phyloP scores from a whole-genome alignment of 2,329 filamentous ascomycete species.

The Fusarium sp. region DNA sequence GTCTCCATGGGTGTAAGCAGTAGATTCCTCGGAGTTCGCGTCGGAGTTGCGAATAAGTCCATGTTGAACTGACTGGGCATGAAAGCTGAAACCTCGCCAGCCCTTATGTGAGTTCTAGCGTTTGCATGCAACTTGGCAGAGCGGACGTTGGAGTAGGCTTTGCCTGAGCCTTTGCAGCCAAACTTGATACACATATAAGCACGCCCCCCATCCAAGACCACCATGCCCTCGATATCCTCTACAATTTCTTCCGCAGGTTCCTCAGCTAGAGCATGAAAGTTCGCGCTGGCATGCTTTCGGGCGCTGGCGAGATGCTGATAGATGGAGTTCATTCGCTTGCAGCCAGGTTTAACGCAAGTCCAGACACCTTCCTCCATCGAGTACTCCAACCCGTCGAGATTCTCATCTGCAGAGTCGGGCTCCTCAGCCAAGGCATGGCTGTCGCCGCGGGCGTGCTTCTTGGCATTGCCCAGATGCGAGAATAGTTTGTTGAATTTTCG shows the following conservation, averaged over 20 bases:
- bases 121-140: neutral
- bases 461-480: neutral
- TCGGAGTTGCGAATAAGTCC: neutral
- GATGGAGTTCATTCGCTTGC: neutral
- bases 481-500: neutral
- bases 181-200: neutral
- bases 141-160: neutral
- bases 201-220: neutral
- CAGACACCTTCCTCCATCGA: neutral
- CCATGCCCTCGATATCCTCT: neutral
- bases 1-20: constrained; percentile 16
- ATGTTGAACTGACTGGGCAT: neutral
- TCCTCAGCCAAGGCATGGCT: neutral
- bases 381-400: neutral
- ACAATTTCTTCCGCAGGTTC: neutral
- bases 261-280: constrained; percentile 1
- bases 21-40: neutral
- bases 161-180: neutral
- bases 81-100: neutral
- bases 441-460: neutral
- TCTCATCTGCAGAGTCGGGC: neutral
- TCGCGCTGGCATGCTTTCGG: neutral
- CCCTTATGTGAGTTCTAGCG: neutral
- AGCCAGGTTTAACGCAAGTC: neutral
- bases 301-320: neutral